Conservation (phyloP, 495 filamentous ascomycete genomes). For the Peziza echinospora region DNA sequence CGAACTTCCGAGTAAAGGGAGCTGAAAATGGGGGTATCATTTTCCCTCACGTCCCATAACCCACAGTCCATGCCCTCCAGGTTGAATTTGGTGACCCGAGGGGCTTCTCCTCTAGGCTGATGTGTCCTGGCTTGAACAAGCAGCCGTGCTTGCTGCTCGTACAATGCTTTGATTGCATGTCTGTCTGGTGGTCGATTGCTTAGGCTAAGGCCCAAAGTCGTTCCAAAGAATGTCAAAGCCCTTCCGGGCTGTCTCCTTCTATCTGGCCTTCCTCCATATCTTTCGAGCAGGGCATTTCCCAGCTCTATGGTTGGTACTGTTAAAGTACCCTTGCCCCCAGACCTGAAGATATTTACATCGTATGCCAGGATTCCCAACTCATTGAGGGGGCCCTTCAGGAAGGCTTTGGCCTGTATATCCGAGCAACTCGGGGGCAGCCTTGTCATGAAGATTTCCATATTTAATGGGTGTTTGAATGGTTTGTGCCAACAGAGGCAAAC, state of each 20-base stretch:
- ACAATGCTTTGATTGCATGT: background rate
- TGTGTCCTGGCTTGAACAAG: background rate
- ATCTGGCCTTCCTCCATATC: too few relatives aligned
- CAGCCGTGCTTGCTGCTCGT: background rate
- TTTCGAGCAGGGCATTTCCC: constrained; percentile 22
- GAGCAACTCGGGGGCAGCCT: constrained; percentile 22
- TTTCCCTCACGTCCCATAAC: constrained; percentile 7
- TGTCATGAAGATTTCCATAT: constrained; percentile 24
- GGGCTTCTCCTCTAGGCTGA: background rate
- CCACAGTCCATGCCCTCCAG: constrained; percentile 10
- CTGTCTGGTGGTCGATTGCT: background rate
- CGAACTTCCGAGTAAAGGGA: constrained; percentile 6
- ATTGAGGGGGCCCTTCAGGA: constrained; percentile 20
- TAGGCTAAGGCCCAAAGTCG: too few relatives aligned
- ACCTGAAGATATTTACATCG: constrained; percentile 19
- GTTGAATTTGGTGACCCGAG: constrained; percentile 3
- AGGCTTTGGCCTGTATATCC: constrained; percentile 16
- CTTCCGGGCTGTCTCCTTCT: too few relatives aligned
- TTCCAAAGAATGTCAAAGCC: too few relatives aligned
- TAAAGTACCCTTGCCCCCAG: constrained; percentile 16
- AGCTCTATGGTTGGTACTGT: constrained; percentile 22
- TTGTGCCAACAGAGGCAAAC: too few relatives aligned
- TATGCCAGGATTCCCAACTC: constrained; percentile 21
- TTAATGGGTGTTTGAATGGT: too few relatives aligned
- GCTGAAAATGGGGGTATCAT: constrained; percentile 8